Evolutionary conservation across 352 stramenopile species (phyloP), one percentile per base, ranked within the genome.

Genomic region (Globisporangium echinulatum): DNA sequence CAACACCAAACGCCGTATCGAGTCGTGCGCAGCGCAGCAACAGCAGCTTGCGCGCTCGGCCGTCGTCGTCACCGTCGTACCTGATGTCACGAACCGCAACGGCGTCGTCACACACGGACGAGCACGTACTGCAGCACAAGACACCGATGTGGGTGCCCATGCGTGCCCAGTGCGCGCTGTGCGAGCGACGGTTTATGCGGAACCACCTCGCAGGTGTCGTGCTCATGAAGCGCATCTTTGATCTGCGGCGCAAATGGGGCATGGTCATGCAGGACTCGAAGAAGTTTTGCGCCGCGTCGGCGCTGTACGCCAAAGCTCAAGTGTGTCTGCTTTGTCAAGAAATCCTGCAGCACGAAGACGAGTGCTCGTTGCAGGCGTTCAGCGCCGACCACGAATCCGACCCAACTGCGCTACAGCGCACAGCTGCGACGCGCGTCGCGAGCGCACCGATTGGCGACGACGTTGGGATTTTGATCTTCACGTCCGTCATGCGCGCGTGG

Each of bases 151-250:
- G 70, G 63, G 63, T 57, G 8, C 70, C 65, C 0, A 74, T 58
- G 11, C 63, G 72, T 43, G 61, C 59, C 7, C 37, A 65, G 48
- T 84, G 75, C 50, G 72, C 70, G 5, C 53, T 84, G 14, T 84
- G 75, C 39, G 72, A 82, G 51, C 66, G 64, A n/a, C 70, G 75
- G n/a, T 76, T 74, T 49, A 70, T 74, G 58, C 72, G 70, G 10
- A 62, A 51, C 13, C 76, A 71, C 56, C 64, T 84, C 17, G 56
- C 71, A 9, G 70, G 72, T 0, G 70, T 70, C 19, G 70, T 77
- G 0, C 61, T 84, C 7, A 84, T 79, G 72, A 84, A 84, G 66
- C 70, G 72, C 8, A 69, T 84, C 15, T 77, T 70, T 42, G 68
- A 82, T 10, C 59, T 79, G 14, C 68, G 75, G 13, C 63, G 61